Conservation (phyloP, 768 basidiomycete genomes). For the Suillus variegatus region DNA sequence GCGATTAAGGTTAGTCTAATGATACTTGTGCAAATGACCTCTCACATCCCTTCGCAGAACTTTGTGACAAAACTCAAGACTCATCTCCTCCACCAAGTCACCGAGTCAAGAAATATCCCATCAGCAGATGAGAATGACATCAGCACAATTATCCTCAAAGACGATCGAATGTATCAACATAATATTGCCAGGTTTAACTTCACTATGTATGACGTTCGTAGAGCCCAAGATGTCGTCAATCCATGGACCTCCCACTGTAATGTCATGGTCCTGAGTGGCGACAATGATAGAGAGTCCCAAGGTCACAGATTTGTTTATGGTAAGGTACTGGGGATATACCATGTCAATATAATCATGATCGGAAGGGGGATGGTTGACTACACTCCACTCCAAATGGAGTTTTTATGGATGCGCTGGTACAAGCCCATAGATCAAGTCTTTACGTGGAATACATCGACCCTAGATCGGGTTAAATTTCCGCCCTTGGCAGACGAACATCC, state of each 20-base stretch:
- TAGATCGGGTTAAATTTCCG: conserved; percentile 4
- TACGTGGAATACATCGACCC: neutral
- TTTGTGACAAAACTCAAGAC: too few relatives aligned
- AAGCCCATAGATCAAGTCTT: neutral
- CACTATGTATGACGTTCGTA: conserved; percentile 6
- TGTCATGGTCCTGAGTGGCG: neutral
- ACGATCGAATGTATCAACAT: neutral
- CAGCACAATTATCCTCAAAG: too few relatives aligned
- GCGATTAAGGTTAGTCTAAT: too few relatives aligned
- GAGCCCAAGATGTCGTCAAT: neutral
- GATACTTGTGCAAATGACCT: too few relatives aligned
- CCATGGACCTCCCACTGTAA: neutral
- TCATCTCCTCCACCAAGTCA: too few relatives aligned
- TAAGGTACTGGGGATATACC: conserved; percentile 8
- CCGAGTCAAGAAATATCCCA: too few relatives aligned
- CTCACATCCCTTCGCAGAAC: too few relatives aligned
- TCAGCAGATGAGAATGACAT: too few relatives aligned
- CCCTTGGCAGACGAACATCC: neutral
- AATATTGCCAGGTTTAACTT: neutral
- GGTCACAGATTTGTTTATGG: neutral
- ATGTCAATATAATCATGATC: conserved; percentile 1
- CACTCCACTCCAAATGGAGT: conserved; percentile 1
- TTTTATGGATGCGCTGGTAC: conserved; percentile 5
- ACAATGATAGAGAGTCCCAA: too few relatives aligned
- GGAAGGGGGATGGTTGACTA: neutral